Conservation (phyloP, 148 eudicot species). For the Cornus suecica region DNA sequence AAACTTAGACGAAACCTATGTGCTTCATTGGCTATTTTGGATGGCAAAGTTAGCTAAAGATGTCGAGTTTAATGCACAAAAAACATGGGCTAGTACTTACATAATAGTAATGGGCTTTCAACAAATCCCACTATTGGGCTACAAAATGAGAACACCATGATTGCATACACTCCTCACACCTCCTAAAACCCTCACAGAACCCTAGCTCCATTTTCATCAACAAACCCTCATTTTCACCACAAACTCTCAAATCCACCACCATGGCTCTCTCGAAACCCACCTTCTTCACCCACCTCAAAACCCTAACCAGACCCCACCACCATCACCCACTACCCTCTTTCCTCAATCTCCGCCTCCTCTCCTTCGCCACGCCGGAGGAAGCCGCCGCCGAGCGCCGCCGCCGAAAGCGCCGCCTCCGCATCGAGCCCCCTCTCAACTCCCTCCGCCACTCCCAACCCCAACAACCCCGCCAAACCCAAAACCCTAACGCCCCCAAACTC, state of each 20-base stretch:
- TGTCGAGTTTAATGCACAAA: too few relatives aligned
- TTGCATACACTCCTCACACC: background rate
- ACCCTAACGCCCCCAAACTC: constrained; percentile 71
- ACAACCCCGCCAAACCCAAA: constrained; percentile 29
- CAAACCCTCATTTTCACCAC: background rate
- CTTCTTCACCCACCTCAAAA: constrained; percentile 39
- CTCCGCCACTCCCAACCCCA: constrained; percentile 34
- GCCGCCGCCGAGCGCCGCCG: constrained; percentile 84
- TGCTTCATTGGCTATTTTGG: too few relatives aligned
- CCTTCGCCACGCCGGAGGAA: constrained; percentile 73
- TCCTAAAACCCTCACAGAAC: background rate
- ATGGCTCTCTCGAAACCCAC: constrained; percentile 68
- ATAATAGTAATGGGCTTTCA: background rate
- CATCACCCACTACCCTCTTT: constrained; percentile 12
- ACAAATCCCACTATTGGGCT: too few relatives aligned
- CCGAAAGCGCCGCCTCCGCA: constrained; percentile 80
- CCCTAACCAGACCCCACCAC: constrained; percentile 27
- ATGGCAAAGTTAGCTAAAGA: too few relatives aligned
- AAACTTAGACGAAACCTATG: too few relatives aligned
- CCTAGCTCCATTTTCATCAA: constrained; percentile 7
- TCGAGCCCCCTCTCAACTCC: constrained; percentile 69
- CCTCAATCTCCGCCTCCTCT: constrained; percentile 47
- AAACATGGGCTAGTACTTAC: too few relatives aligned
- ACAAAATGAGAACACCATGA: background rate
- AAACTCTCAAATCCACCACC: background rate